Base-by-base conservation (phyloP, 1,139 yeast genomes). In the Hemisphaericaspora subhashii region DNA sequence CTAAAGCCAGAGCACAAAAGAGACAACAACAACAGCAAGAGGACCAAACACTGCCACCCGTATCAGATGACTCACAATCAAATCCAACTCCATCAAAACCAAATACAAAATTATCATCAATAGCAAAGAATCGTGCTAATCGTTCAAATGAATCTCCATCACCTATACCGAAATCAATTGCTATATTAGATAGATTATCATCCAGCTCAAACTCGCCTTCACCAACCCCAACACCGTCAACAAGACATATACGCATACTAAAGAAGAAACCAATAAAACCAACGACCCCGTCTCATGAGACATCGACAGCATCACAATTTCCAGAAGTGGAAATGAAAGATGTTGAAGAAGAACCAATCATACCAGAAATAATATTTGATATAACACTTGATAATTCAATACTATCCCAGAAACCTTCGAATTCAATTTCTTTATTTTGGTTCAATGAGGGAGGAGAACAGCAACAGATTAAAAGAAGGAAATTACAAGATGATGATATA, bases 101-200 rank as follows among this genome's bases (percentile, higher is more conserved):
- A 61, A 72, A 3, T 68, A 68, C 77, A 1, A 76, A 74, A 50
- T 57, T 78, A 35, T 70, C 79, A 10, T 67, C 72, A 3, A 62
- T 79, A 47, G 81, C 81, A 2, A 68, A 66, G 46, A 61, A 69
- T 14, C 58, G 77, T 46, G 64, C 68, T 10, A 36, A 29, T 11
- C 36, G 43, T 20, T 46, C 53, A 12, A 49, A 51, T 12, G 31
- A 38, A 12, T 14, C 20, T 11, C 23, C 37, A n/a, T 18, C 33
- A 15, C 8, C 31, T 5, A 33, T 36, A 35, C 45, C 44, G 12
- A 51, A 45, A 31, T 53, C 55, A 31, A 46, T 57, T 16, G 58
- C 55, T 18, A 60, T 60, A 16, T 42, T 60, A 35, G 51, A 53
- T 23, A 44, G 54, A 28, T 44, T 58, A 28, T 38, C 46, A 3